Evolutionary conservation across 495 filamentous ascomycete species (phyloP), one percentile per base, ranked within the genome.

Genomic region (Penicillium macrosclerotiorum): DNA sequence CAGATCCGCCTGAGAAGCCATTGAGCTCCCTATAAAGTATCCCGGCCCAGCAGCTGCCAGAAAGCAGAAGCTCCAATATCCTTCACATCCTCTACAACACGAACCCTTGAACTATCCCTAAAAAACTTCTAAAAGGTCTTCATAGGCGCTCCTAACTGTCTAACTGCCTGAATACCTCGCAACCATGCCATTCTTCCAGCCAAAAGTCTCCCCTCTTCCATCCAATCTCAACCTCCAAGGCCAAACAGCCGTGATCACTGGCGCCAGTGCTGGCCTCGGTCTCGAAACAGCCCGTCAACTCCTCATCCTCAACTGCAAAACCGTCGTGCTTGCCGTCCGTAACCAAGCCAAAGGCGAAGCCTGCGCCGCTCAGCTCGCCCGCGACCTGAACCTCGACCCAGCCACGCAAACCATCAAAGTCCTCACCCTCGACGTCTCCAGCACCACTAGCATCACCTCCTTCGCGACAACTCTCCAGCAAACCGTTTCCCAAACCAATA

Each of bases 271-370:
- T 13, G 55, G 52, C 17, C 18, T 59, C 25, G 55, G 55, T 13
- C 46, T 61, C 12, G 60, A 49, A 36, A 39, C 48, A 16, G 45
- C 47, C 18, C 49, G 48, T 22, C 49, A 57, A 27, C 50, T 59
- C 17, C 43, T 60, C 8, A 13, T 16, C n/a, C 47, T 42, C 8
- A 33, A 38, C 13, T 40, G 37, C 17, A 37, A 41, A 17, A 49
- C 38, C 4, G 12, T 63, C 19, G 48, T 63, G 17, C 53, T 57
- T 11, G 55, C 43, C 27, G 46, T 58, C 13, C 51, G 60, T 5
- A 51, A 46, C 37, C 23, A 41, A 30, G 23, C 47, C 41, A 49
- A 51, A 45, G 50, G 55, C 26, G 22, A 44, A 24, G 13, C 42
- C 22, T 45, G 42, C 17, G 19, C 11, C 1, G 12, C 16, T 12